phyloP scores from a whole-genome alignment of 2,329 filamentous ascomycete genomes.

The Myriosclerotinia duriaeana region DNA sequence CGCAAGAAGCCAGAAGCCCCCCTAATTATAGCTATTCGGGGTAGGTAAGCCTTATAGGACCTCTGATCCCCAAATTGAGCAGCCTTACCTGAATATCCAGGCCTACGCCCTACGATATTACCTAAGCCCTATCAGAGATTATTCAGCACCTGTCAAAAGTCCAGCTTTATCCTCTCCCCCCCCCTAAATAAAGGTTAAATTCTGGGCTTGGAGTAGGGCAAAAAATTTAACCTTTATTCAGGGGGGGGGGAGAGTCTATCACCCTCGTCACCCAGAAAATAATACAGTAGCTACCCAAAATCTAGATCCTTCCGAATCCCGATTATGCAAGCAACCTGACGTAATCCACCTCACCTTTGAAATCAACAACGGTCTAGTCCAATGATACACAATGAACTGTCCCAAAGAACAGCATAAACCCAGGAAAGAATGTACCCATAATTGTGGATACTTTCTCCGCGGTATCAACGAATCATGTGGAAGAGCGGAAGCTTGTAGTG shows the following conservation, averaged over 20 bases:
- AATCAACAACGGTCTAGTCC: slow-evolving; percentile 8
- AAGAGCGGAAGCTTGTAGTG: not conserved
- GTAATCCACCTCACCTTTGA: slow-evolving; percentile 6
- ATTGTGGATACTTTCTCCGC: not conserved
- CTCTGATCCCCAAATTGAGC: no score
- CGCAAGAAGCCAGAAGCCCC: not conserved
- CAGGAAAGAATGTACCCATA: not conserved
- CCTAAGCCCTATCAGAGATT: no score
- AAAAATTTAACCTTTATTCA: no score
- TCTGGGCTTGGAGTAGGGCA: no score
- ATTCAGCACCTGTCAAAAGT: not conserved
- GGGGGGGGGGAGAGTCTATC: no score
- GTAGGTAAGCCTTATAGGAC: no score
- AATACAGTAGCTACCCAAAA: not conserved
- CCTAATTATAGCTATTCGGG: no score
- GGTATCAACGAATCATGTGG: not conserved
- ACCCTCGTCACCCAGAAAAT: not conserved
- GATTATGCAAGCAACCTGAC: slow-evolving; percentile 17
- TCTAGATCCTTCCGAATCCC: slow-evolving; percentile 8
- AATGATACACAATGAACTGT: not conserved
- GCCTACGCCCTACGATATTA: no score
- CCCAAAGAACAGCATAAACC: not conserved
- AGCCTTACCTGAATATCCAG: no score
- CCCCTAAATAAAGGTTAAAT: no score
- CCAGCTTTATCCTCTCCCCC: no score